Evolutionary conservation across 495 filamentous ascomycete species (phyloP).

Genomic region (Podospora anserina): DNA sequence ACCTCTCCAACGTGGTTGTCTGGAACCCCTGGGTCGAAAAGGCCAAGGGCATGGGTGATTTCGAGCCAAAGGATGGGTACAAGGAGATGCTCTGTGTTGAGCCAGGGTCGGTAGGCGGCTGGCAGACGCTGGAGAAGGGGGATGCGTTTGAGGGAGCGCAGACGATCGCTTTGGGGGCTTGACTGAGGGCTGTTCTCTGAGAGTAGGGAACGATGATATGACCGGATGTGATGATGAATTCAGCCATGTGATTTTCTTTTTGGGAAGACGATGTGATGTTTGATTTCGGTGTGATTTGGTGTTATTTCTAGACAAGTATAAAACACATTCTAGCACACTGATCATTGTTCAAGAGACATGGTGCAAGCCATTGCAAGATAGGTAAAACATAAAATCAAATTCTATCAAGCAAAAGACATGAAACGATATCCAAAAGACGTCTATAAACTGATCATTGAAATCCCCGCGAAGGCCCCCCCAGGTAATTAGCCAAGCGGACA

Average conservation of each 20-base stretch:
- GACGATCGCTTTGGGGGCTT: conserved; percentile 50
- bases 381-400: too few relatives aligned
- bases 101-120: conserved; percentile 75
- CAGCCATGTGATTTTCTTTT: background rate
- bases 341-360: too few relatives aligned
- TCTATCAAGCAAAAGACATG: background rate
- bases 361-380: too few relatives aligned
- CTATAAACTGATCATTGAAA: background rate
- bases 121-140: conserved; percentile 78
- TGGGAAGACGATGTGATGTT: background rate
- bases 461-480: conserved; percentile 35
- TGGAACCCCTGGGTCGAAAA: conserved; percentile 97
- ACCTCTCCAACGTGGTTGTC: conserved; percentile 79
- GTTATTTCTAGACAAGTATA: background rate
- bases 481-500: conserved; percentile 68
- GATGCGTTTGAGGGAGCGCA: conserved; percentile 90
- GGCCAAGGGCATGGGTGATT: conserved; percentile 77
- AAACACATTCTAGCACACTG: too few relatives aligned
- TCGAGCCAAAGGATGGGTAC: conserved; percentile 83
- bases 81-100: conserved; percentile 93
- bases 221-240: background rate
- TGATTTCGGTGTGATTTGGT: background rate
- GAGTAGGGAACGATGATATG: background rate
- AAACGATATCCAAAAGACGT: background rate
- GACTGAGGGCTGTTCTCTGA: conserved; percentile 2